phyloP scores from a whole-genome alignment of 192 early-diverging fungal species.

The Neocallimastix lanati region DNA sequence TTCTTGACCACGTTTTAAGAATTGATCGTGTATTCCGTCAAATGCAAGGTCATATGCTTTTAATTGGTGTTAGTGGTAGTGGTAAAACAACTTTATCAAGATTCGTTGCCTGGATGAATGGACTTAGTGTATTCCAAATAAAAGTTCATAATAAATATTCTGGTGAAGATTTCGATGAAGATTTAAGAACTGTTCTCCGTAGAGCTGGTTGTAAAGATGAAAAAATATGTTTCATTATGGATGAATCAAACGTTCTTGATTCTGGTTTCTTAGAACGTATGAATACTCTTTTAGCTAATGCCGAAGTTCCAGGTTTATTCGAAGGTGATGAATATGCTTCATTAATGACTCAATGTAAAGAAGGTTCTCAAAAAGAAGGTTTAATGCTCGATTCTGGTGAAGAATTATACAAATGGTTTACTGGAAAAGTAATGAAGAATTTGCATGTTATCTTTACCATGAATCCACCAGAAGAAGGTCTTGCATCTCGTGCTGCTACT shows the following conservation, averaged over 20 bases:
- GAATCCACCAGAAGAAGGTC: slow-evolving; percentile 90
- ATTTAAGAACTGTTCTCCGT: slow-evolving; percentile 72
- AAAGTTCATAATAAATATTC: slow-evolving; percentile 96
- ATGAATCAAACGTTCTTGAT: slow-evolving; percentile 94
- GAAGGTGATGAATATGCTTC: slow-evolving; percentile 94
- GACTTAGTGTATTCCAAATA: slow-evolving; percentile 84
- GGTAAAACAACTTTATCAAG: slow-evolving; percentile 97
- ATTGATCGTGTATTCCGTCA: slow-evolving; percentile 98
- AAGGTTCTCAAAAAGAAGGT: slow-evolving; percentile 83
- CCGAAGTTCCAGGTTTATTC: slow-evolving; percentile 95
- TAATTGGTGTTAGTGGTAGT: slow-evolving; percentile 92
- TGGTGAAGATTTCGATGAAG: slow-evolving; percentile 94
- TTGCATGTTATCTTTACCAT: slow-evolving; percentile 99
- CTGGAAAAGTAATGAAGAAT: slow-evolving; percentile 79
- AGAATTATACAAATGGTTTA: slow-evolving; percentile 97
- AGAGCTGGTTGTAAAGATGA: slow-evolving; percentile 92
- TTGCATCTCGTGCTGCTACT: slow-evolving; percentile 83
- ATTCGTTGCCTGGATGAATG: slow-evolving; percentile 99
- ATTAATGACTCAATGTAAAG: slow-evolving; percentile 85
- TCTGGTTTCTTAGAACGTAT: slow-evolving; percentile 96
- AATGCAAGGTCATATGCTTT: slow-evolving; percentile 89
- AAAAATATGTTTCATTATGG: slow-evolving; percentile 93
- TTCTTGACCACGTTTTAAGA: slow-evolving; percentile 89
- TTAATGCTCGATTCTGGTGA: slow-evolving; percentile 81
- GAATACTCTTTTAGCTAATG: slow-evolving; percentile 97